Evolutionary conservation across 176 grass and related monocot species (phyloP).

Genomic region (Carex scoparia): DNA sequence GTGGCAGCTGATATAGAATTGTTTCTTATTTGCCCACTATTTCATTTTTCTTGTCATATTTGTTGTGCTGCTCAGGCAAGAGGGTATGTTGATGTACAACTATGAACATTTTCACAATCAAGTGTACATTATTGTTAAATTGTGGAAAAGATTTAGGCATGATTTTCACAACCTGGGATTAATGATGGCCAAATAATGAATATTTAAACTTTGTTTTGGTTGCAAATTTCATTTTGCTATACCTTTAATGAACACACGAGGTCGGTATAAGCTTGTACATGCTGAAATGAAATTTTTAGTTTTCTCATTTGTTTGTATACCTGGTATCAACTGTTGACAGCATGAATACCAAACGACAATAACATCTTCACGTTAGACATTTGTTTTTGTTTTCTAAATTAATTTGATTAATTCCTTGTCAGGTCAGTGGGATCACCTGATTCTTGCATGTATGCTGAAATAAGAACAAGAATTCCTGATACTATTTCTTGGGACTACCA

Average conservation of each 20-base stretch:
- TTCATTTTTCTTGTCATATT: neutral
- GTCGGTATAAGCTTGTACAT: neutral
- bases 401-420: neutral
- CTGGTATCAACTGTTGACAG: neutral
- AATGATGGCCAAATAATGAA: neutral
- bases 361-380: neutral
- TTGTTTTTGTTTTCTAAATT: neutral
- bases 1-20: neutral
- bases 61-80: neutral
- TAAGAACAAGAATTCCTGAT: conserved; percentile 98
- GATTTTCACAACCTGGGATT: neutral
- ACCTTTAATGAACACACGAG: neutral
- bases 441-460: conserved; percentile 83
- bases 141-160: conserved; percentile 1
- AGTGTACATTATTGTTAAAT: neutral
- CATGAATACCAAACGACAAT: neutral
- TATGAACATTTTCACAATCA: neutral
- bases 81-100: neutral
- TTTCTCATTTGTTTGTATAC: neutral
- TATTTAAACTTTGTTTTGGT: neutral
- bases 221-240: neutral
- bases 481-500: conserved; percentile 79
- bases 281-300: neutral
- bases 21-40: neutral
- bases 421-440: conserved; percentile 77